These are phyloP conservation scores for Alternaria rosae DNA, from an alignment of 2,329 filamentous ascomycete species.

Conservation along the genomic window DNA sequence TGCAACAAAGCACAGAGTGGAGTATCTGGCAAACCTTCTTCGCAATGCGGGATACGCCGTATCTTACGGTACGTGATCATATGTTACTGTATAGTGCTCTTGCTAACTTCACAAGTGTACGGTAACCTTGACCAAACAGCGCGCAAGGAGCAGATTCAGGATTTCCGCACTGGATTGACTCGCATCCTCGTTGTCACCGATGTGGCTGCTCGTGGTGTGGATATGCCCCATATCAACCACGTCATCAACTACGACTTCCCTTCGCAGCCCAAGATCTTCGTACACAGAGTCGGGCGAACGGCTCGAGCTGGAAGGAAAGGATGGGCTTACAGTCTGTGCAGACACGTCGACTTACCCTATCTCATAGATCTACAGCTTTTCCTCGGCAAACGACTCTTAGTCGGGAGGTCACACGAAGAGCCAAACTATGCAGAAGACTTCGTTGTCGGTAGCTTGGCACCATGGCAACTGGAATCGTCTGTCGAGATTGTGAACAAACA, in stretches of 20 bases:
- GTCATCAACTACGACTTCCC: conserved; percentile 99
- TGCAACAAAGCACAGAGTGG: conserved; percentile 96
- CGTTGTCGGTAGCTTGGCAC: conserved; percentile 77
- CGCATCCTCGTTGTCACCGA: conserved; percentile 97
- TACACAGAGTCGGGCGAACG: conserved; percentile 94
- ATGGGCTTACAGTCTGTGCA: conserved; percentile 93
- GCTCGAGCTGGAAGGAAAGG: conserved; percentile 90
- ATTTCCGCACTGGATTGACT: conserved; percentile 82
- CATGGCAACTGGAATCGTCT: conserved; percentile 75
- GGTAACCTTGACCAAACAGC: conserved; percentile 94
- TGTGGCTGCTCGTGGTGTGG: conserved; percentile 95
- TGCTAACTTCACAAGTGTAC: conserved; percentile 66
- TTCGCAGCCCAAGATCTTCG: conserved; percentile 93
- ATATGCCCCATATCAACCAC: conserved; percentile 94
- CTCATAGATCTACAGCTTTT: conserved; percentile 94
- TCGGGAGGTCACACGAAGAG: conserved; percentile 69
- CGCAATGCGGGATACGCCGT: conserved; percentile 82
- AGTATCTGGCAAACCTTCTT: conserved; percentile 87
- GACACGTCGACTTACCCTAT: conserved; percentile 88
- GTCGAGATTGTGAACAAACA: conserved; percentile 86
- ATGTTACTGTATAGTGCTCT: background rate
- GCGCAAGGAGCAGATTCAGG: conserved; percentile 87
- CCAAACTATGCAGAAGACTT: conserved; percentile 83
- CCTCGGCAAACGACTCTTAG: conserved; percentile 79
- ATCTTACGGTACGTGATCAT: conserved; percentile 66